These are phyloP conservation scores for Penicillium brevicompactum DNA, from an alignment of 2,329 filamentous ascomycete species.

Conservation along the genomic window DNA sequence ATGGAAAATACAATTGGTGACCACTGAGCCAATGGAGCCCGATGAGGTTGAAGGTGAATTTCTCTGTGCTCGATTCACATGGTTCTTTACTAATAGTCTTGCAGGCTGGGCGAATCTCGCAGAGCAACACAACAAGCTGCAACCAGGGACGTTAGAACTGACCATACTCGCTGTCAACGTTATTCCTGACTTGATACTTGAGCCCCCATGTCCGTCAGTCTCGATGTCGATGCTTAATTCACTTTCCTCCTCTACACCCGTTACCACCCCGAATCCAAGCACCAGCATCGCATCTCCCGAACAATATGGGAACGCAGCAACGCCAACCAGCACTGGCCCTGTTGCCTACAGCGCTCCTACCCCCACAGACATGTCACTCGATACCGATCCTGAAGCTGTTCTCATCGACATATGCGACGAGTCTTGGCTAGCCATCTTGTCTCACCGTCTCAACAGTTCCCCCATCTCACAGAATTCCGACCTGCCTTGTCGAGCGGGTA, in stretches of 20 bases:
- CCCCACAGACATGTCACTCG: conserved; percentile 35
- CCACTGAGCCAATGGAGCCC: conserved; percentile 53
- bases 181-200: conserved; percentile 38
- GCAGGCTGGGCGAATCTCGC: conserved; percentile 41
- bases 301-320: conserved; percentile 43
- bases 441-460: conserved; percentile 49
- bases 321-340: conserved; percentile 32
- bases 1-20: conserved; percentile 60
- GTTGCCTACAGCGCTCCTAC: conserved; percentile 41
- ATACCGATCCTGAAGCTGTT: conserved; percentile 58
- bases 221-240: conserved; percentile 36
- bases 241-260: conserved; percentile 39
- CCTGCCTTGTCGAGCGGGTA: conserved; percentile 50
- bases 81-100: conserved; percentile 21
- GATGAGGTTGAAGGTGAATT: conserved; percentile 54
- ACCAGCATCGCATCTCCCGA: conserved; percentile 44
- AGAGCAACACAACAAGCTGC: conserved; percentile 42
- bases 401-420: conserved; percentile 62
- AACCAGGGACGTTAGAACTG: conserved; percentile 37
- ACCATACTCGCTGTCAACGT: conserved; percentile 39
- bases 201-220: conserved; percentile 34
- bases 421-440: conserved; percentile 60
- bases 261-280: conserved; percentile 41
- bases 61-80: not conserved
- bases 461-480: conserved; percentile 44